These are phyloP conservation scores for Urtica urens DNA, from an alignment of 306 rosid species.

Conservation along the genomic window DNA sequence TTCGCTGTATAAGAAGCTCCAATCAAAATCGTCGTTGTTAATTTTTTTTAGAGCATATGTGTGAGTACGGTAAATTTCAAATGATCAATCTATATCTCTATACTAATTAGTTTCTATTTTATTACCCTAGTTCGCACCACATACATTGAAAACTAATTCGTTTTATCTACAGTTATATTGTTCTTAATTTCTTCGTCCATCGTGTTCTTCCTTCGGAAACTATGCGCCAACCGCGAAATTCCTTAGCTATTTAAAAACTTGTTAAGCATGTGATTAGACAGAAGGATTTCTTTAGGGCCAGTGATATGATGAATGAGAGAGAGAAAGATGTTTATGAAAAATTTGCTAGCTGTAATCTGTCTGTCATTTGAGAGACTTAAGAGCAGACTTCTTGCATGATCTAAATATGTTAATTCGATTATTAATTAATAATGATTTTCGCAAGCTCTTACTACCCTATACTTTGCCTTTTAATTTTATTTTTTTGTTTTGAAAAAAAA, in stretches of 20 bases:
- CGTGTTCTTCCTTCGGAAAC: background rate
- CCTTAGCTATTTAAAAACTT: conserved; percentile 14
- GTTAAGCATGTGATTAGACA: conserved; percentile 8
- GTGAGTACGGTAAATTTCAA: no score
- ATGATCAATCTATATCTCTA: no score
- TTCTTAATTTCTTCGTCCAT: background rate
- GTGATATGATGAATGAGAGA: conserved; percentile 32
- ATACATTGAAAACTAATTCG: background rate
- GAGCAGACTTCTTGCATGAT: conserved; percentile 96
- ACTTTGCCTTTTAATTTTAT: background rate
- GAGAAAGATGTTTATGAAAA: conserved; percentile 11
- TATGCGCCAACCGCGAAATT: conserved; percentile 22
- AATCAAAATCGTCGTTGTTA: no score
- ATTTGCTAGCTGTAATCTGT: conserved; percentile 78
- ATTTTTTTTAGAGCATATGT: no score
- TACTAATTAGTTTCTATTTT: no score
- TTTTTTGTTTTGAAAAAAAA: background rate
- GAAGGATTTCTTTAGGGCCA: conserved; percentile 40
- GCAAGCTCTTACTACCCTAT: background rate
- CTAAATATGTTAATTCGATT: no score
- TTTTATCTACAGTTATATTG: background rate
- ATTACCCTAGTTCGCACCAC: no score
- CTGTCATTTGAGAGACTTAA: conserved; percentile 74
- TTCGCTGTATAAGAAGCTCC: no score
- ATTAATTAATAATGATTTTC: no score